A percentile compares a stretch with the other conserved stretches of the same genome.
phyloP scores from a whole-genome alignment of 345 rosid species.

The Gossypium australe region DNA sequence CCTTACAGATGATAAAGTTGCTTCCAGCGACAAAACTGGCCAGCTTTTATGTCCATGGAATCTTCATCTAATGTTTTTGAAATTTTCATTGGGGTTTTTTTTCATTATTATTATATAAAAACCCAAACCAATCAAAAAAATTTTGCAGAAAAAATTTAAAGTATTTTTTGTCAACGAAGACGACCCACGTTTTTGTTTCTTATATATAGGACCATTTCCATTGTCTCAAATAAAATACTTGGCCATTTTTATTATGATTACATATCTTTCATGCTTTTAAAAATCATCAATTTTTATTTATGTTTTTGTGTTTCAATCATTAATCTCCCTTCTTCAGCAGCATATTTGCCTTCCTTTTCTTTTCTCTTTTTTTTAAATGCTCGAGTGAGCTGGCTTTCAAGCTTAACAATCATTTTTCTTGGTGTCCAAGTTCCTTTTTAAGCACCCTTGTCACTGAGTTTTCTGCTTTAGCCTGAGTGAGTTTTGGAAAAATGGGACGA shows the following conservation, averaged over 20 bases:
- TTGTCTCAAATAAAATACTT: conserved; percentile 25
- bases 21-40: conserved; percentile 43
- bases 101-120: neutral
- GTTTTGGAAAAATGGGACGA: conserved; percentile 53
- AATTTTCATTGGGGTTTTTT: neutral
- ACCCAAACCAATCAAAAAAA: conserved; percentile 12
- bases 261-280: conserved; percentile 3
- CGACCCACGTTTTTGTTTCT: conserved; percentile 31
- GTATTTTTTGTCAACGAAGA: conserved; percentile 28
- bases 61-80: conserved; percentile 13
- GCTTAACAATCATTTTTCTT: conserved; percentile 28
- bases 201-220: conserved; percentile 15
- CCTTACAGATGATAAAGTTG: conserved; percentile 18
- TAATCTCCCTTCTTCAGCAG: conserved; percentile 25
- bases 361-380: conserved; percentile 5
- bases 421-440: conserved; percentile 21
- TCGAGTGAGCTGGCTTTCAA: conserved; percentile 34
- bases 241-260: conserved; percentile 19
- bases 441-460: neutral
- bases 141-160: neutral
- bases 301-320: conserved; percentile 22
- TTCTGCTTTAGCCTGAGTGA: neutral
- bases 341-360: conserved; percentile 16
- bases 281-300: neutral
- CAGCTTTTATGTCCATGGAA: conserved; percentile 37